Conservation (phyloP, 176 grass and related monocot genomes). For the maize (Zea mays) region DNA sequence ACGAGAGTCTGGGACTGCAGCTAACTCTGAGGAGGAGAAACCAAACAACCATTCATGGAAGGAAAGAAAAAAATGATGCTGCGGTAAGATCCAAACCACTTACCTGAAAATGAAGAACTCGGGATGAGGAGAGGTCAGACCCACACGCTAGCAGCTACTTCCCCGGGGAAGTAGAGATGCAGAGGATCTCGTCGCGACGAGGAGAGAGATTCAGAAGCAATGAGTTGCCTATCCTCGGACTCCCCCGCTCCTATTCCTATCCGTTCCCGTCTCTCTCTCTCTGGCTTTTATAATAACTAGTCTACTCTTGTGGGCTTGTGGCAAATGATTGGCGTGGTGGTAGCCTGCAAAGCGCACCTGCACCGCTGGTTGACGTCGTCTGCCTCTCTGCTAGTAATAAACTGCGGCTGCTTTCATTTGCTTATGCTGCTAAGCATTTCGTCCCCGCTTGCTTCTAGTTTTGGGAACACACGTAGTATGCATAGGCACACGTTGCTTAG, state of each 20-base stretch:
- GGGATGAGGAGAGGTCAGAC: too few species aligned
- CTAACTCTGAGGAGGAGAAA: neutral
- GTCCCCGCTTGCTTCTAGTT: conserved; percentile 20
- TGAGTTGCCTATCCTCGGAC: neutral
- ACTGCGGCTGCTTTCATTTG: conserved; percentile 9
- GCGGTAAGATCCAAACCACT: neutral
- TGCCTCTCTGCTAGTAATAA: neutral
- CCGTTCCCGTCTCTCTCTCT: neutral
- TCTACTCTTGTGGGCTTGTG: neutral
- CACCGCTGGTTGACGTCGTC: too few species aligned
- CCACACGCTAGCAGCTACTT: too few species aligned
- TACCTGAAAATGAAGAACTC: neutral
- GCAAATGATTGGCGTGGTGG: conserved; percentile 29
- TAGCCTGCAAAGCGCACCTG: neutral
- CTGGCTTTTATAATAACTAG: neutral
- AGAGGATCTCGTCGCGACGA: too few species aligned
- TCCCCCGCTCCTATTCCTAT: neutral
- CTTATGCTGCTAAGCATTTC: neutral
- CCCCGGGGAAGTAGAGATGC: too few species aligned
- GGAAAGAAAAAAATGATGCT: neutral
- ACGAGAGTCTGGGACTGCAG: neutral
- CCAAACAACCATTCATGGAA: neutral
- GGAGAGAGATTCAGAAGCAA: conserved; percentile 22
- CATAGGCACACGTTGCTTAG: neutral
- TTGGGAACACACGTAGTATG: neutral